These are phyloP conservation scores for Danielozyma ontarioensis DNA, from an alignment of 805 yeast genomes.

Conservation along the genomic window DNA sequence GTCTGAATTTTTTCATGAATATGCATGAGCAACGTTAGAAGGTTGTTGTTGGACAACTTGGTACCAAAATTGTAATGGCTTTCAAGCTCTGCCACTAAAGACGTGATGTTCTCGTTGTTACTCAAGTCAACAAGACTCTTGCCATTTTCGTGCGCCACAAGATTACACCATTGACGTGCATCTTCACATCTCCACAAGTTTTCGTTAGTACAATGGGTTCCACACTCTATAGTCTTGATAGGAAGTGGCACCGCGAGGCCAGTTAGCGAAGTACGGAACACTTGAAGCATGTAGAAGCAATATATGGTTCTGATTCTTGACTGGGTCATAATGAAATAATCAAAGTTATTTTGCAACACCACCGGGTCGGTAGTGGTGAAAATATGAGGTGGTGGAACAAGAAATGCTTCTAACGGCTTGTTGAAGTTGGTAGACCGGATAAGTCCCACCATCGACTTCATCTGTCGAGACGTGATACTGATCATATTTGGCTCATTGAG, in stretches of 20 bases:
- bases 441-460: slow-evolving; percentile 50
- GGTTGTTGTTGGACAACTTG: slow-evolving; percentile 43
- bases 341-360: slow-evolving; percentile 37
- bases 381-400: slow-evolving; percentile 35
- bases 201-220: slow-evolving; percentile 59
- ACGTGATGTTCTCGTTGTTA: slow-evolving; percentile 4
- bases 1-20: slow-evolving; percentile 62
- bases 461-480: slow-evolving; percentile 47
- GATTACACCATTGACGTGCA: slow-evolving; percentile 46
- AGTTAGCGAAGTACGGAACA: slow-evolving; percentile 40
- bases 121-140: slow-evolving; percentile 2
- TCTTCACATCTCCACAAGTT: slow-evolving; percentile 53
- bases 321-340: slow-evolving; percentile 51
- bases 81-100: slow-evolving; percentile 40
- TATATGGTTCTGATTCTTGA: slow-evolving; percentile 52
- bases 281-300: slow-evolving; percentile 45
- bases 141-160: neutral
- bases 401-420: slow-evolving; percentile 43
- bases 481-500: slow-evolving; percentile 49
- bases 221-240: slow-evolving; percentile 43
- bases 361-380: slow-evolving; percentile 17
- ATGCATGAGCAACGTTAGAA: slow-evolving; percentile 54
- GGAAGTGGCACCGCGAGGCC: slow-evolving; percentile 38
- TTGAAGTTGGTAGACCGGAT: slow-evolving; percentile 49
- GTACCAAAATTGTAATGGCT: slow-evolving; percentile 30